Conservation (phyloP, 2,329 filamentous ascomycete species). For the Fusarium anthophilum region DNA sequence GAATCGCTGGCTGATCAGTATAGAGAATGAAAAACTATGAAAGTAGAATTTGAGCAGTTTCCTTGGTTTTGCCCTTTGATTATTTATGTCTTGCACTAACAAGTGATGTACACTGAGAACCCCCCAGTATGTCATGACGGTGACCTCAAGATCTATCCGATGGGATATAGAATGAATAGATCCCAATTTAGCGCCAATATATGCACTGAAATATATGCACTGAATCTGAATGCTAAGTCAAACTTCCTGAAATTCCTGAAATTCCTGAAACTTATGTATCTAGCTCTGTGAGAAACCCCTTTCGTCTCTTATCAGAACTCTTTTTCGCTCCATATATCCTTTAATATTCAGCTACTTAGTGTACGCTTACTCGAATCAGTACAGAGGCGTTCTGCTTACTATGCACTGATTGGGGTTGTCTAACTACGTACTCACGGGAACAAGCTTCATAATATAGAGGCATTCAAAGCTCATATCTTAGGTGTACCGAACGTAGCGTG, state of each 20-base stretch:
- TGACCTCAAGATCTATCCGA: fast-evolving
- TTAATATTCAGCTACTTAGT: background rate
- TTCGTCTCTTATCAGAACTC: background rate
- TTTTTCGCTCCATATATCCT: fast-evolving
- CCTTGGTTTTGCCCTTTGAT: background rate
- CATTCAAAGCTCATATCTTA: background rate
- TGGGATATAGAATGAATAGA: background rate
- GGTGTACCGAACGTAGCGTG: fast-evolving
- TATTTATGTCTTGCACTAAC: background rate
- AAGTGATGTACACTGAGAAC: background rate
- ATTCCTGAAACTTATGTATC: background rate
- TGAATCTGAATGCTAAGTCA: background rate
- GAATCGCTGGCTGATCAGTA: too few relatives aligned
- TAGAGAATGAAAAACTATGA: background rate
- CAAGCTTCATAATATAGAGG: too few relatives aligned
- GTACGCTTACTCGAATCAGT: background rate
- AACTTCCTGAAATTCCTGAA: background rate
- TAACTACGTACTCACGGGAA: too few relatives aligned
- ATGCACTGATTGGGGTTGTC: background rate
- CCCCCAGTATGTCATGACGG: fast-evolving
- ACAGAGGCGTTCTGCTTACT: too few relatives aligned
- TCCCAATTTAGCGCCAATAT: background rate
- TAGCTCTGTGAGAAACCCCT: too few relatives aligned
- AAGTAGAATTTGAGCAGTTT: fast-evolving
- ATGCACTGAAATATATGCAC: background rate